phyloP scores from a whole-genome alignment of 2,329 filamentous ascomycete genomes.

The Cercospora beticola region DNA sequence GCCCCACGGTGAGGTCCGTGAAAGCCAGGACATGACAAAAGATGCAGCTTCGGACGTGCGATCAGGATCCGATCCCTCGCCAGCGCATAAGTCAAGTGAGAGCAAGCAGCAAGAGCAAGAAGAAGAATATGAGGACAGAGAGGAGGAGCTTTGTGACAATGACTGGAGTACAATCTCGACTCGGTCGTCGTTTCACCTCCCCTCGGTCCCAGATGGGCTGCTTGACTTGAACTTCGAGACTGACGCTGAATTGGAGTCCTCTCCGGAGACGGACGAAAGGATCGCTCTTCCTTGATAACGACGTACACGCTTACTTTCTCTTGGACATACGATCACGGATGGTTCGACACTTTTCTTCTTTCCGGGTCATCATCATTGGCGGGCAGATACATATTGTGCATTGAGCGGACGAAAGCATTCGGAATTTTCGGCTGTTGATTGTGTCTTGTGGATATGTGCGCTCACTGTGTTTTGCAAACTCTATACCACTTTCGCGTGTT shows the following conservation, averaged over 20 bases:
- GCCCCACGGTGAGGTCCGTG: background rate
- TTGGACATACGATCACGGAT: background rate
- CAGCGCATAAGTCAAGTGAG: background rate
- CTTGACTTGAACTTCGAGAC: constrained; percentile 5
- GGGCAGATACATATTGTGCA: constrained; percentile 9
- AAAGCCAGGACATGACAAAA: background rate
- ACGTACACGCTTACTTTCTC: background rate
- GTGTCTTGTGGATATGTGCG: constrained; percentile 3
- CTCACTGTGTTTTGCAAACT: constrained; percentile 6
- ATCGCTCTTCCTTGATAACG: background rate
- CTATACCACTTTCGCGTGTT: constrained; percentile 19
- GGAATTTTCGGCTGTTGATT: constrained; percentile 4
- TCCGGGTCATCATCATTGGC: constrained; percentile 3
- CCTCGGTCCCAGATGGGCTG: background rate
- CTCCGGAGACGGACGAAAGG: background rate
- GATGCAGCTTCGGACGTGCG: background rate
- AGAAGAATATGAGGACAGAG: background rate
- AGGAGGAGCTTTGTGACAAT: background rate
- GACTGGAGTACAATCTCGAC: background rate
- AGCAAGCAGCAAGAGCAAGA: background rate
- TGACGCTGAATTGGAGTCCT: background rate
- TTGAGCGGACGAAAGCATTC: constrained; percentile 8
- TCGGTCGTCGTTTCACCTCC: constrained; percentile 1
- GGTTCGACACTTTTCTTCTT: background rate
- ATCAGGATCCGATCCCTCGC: background rate